These are phyloP conservation scores for Tulasnella calospora DNA, from an alignment of 768 basidiomycete species.

Conservation along the genomic window DNA sequence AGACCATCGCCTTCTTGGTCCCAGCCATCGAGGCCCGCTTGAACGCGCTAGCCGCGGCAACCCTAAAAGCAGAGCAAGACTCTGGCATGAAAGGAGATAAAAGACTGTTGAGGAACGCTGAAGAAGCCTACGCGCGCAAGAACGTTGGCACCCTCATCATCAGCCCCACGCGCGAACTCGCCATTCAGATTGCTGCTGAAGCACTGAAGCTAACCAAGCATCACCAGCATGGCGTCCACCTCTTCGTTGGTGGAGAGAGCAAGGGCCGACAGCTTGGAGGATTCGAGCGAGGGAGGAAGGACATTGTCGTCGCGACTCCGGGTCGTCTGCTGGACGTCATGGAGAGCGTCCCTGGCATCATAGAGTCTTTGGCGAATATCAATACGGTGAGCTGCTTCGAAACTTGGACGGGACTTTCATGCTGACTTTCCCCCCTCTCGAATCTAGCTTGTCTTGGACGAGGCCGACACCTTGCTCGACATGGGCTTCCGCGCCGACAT, in stretches of 20 bases:
- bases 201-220: slow-evolving; percentile 60
- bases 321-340: slow-evolving; percentile 77
- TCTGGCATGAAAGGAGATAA: slow-evolving; percentile 41
- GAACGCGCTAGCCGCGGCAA: slow-evolving; percentile 41
- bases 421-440: not conserved
- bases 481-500: slow-evolving; percentile 91
- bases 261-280: slow-evolving; percentile 61
- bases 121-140: slow-evolving; percentile 41
- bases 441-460: slow-evolving; percentile 76
- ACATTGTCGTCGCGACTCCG: slow-evolving; percentile 87
- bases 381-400: slow-evolving; percentile 49
- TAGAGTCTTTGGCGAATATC: slow-evolving; percentile 49
- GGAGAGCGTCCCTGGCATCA: slow-evolving; percentile 52
- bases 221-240: slow-evolving; percentile 63
- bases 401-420: not conserved
- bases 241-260: slow-evolving; percentile 73
- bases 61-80: slow-evolving; percentile 41
- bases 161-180: slow-evolving; percentile 84
- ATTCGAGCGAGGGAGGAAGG: slow-evolving; percentile 59
- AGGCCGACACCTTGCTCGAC: slow-evolving; percentile 85
- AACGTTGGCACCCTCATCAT: slow-evolving; percentile 73
- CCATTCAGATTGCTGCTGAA: slow-evolving; percentile 83
- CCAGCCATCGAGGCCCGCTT: slow-evolving; percentile 78
- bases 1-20: slow-evolving; percentile 82
- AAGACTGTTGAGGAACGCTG: slow-evolving; percentile 36